Evolutionary conservation across 2,329 filamentous ascomycete genomes (phyloP).

Genomic region (Rutstroemia sp.): DNA sequence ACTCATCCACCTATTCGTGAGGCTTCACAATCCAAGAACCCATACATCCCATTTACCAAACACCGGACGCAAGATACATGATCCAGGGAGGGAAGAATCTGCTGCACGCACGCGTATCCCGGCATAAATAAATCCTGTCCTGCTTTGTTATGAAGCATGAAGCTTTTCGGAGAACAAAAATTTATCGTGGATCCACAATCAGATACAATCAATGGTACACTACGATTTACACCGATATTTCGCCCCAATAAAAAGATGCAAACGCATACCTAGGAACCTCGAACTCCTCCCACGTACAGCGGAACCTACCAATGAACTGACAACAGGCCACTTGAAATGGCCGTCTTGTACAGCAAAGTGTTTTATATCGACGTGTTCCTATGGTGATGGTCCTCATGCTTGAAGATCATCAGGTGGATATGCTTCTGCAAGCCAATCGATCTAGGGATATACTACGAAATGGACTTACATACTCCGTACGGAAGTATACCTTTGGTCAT

Average conservation of each 20-base stretch:
- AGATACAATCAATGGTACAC: not conserved
- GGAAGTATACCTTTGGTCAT: not conserved
- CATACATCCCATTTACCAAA: not conserved
- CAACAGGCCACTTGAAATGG: not conserved
- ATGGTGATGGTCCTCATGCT: not conserved
- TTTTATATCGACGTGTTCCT: conserved; percentile 9
- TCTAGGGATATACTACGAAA: not conserved
- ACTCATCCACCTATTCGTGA: not conserved
- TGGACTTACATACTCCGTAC: not conserved
- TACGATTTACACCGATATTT: conserved; percentile 11
- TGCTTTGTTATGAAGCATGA: not conserved
- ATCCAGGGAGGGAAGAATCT: not conserved
- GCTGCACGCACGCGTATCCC: not conserved
- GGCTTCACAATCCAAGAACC: not conserved
- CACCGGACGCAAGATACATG: not conserved
- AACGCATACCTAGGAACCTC: conserved; percentile 9
- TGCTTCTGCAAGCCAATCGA: not conserved
- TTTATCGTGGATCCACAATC: conserved; percentile 5
- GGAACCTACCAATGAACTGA: not conserved
- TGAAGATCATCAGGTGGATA: conserved; percentile 7
- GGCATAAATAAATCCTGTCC: not conserved
- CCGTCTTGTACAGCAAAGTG: conserved; percentile 2
- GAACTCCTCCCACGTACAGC: conserved; percentile 1
- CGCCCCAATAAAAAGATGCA: conserved; percentile 10
- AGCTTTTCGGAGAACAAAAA: not conserved